phyloP scores from a whole-genome alignment of 2,329 filamentous ascomycete genomes.

The Trichocomaceae sp. region DNA sequence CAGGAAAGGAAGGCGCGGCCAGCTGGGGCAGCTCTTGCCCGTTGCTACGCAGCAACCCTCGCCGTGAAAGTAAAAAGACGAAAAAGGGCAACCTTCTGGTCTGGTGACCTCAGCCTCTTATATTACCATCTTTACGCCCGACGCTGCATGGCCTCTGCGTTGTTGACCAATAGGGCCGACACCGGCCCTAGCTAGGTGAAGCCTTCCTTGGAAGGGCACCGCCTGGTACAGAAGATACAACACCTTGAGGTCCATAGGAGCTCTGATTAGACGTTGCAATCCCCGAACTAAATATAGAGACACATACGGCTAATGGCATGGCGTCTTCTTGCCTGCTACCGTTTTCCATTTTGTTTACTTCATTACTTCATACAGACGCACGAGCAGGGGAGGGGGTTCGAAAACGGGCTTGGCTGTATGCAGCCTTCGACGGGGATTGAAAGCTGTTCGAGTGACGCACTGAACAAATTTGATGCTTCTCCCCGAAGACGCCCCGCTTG shows the following conservation, averaged over 20 bases:
- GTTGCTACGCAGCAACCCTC: too few relatives aligned
- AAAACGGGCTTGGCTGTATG: neutral
- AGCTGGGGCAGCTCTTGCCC: neutral
- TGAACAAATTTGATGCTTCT: neutral
- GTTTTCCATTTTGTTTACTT: neutral
- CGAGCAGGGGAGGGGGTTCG: neutral
- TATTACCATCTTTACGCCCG: neutral
- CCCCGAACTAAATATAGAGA: neutral
- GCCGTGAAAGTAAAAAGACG: neutral
- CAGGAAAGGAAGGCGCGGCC: neutral
- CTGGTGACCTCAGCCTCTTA: slow-evolving; percentile 2
- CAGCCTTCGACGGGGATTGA: neutral
- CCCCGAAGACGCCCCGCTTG: neutral
- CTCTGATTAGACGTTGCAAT: too few relatives aligned
- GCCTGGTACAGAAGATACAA: neutral
- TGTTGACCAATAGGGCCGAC: neutral
- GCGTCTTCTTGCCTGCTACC: neutral
- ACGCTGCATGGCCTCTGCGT: neutral
- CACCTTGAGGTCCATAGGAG: neutral
- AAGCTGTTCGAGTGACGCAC: neutral
- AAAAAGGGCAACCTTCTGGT: neutral
- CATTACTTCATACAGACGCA: neutral
- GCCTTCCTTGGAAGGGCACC: neutral
- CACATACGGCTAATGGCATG: slow-evolving; percentile 2
- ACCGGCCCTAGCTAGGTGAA: neutral